Evolutionary conservation across 2,329 filamentous ascomycete species (phyloP), one percentile per base, ranked within the genome.

Genomic region (Chrysoporthe puriensis): DNA sequence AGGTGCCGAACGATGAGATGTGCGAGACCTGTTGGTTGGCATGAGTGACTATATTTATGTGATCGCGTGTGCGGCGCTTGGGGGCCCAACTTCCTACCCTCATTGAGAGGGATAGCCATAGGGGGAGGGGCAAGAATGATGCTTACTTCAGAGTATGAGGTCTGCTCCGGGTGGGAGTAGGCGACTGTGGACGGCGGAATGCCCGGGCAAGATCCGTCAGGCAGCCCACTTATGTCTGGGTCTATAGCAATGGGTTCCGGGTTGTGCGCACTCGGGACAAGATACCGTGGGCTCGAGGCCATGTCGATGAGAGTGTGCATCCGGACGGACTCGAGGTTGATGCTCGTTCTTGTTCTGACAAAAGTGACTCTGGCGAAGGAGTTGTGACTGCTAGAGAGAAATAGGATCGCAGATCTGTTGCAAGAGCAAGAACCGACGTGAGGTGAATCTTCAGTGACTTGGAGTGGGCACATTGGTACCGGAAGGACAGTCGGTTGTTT

Each of bases 1-100:
- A 78, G 63, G 77, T 74, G 74, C 76, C 78, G 73, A 79, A 80
- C 18, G 77, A 76, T 52, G 78, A 76, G 16, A 79, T 74, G 71
- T 78, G 72, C 54, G 78, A 76, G n/a, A 79, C 74, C 72, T 78
- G 72, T 68, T 60, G 72, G 73, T 58, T 42, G 50, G 57, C 14
- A 66, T 68, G 57, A 64, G 63, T 63, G 18, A 59, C 13, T 54
- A 46, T 26, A 56, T 16, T 32, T 48, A 6, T 21, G 56, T 11
- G 13, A 21, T 13, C 26, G 32, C 50, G 13, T 26, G 13, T 1
- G 50, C 34, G 54, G 18, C 34, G 32, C 14, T 40, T 40, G 32
- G 34, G 16, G 54, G 54, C 34, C 54, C 54, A 57, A 57, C 54
- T 4, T 57, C 16, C n/a, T 32, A 54, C 40, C 59, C 64, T 52